Base-by-base conservation (phyloP, 176 grass and related monocot genomes). In the Zea luxurians region DNA sequence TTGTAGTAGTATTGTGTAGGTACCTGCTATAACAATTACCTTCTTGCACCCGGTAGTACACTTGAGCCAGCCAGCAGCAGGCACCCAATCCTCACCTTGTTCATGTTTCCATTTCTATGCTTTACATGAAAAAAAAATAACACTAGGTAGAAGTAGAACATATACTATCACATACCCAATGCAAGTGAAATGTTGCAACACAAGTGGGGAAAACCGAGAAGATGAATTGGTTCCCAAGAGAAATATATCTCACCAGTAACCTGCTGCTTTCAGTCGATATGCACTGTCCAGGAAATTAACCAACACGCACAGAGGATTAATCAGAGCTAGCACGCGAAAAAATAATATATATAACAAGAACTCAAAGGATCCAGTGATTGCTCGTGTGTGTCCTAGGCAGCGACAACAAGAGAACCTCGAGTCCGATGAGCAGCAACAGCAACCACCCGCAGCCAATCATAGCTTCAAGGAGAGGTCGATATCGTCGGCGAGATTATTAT, bases 401-500 rank as follows among this genome's bases (percentile, higher is more conserved):
- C 81, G 68, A 16, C 10, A 12, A 49, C 7, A 12, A 49, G 7
- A 76, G 7, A 76, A 67, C 55, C 70, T 80, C 47, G 5, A 48
- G 52, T 49, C 10, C 2, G 37, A 52, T 45, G 38, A 58, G 36
- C 17, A 10, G 37, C 10, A 4, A 62, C 17, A 10, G 37, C 10
- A 4, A 62, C 17, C 49, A 37, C 48, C 45, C 15, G 50, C 64
- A 47, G 78, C 21, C 43, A 78, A 49, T 93, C 88, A 94, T 75
- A 94, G 70, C 80, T 86, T 94, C 27, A 94, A 80, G 11, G 91
- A 94, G 48, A 94, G 84, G 61, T 94, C 91, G 40, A 94, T 83
- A 57, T 89, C 91, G 17, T 78, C 85, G 17, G 79, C 42, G 44
- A 84, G 35, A 35, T 83, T 80, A 13, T 83, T 80, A 13, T 81